Conservation (phyloP, 108 stramenopile genomes). For the Stephanodiscus triporus region DNA sequence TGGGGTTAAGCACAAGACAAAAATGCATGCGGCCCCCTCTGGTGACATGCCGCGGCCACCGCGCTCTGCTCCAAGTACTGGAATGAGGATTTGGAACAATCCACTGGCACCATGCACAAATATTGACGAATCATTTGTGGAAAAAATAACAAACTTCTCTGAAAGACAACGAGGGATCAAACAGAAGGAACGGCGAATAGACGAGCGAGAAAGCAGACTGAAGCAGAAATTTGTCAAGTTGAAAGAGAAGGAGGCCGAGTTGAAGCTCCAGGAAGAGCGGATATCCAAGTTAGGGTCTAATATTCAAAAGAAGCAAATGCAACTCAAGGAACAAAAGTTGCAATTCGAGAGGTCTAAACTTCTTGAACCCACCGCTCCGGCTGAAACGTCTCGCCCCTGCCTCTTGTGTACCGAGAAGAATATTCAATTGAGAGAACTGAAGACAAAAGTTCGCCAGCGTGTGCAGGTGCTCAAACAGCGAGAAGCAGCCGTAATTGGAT, state of each 20-base stretch:
- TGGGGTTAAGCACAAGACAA: constrained; percentile 4
- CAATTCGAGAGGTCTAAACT: constrained; percentile 25
- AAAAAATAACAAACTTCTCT: constrained; percentile 21
- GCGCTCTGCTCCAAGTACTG: constrained; percentile 11
- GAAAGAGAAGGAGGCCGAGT: constrained; percentile 20
- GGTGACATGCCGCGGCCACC: background rate
- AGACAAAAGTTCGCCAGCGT: constrained; percentile 13
- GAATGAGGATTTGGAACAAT: background rate
- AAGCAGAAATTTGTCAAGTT: constrained; percentile 5
- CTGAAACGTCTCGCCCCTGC: constrained; percentile 17
- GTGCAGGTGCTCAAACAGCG: constrained; percentile 13
- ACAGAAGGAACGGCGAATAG: constrained; percentile 16
- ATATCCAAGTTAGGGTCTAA: constrained; percentile 28
- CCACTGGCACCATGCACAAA: background rate
- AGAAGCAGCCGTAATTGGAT: constrained; percentile 20
- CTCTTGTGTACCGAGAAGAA: constrained; percentile 15
- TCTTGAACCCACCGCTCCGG: background rate
- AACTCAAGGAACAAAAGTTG: constrained; percentile 28
- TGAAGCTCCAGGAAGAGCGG: constrained; percentile 24
- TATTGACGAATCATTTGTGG: constrained; percentile 19
- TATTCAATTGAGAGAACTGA: constrained; percentile 6
- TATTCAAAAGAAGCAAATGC: constrained; percentile 25
- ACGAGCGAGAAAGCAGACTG: constrained; percentile 15
- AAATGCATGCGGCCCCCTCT: background rate
- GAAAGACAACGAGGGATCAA: constrained; percentile 11